A percentile compares a stretch with the other conserved stretches of the same genome.
These are phyloP conservation scores for Galeopsis tetrahit DNA, from an alignment of 257 asterid genomes.

Conservation along the genomic window DNA sequence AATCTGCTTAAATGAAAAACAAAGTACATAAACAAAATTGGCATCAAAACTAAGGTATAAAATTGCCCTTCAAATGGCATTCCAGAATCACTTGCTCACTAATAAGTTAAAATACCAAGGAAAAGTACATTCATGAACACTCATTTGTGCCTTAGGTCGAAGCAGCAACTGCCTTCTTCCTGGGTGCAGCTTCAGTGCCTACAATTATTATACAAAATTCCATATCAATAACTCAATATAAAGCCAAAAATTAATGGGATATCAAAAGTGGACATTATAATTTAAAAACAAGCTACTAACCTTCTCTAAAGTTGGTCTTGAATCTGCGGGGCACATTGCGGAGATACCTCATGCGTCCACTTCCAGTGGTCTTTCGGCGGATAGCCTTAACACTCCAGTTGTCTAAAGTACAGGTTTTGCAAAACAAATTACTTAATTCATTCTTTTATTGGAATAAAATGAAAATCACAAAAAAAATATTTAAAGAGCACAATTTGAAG, in stretches of 20 bases:
- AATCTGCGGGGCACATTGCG: constrained; percentile 74
- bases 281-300: constrained; percentile 22
- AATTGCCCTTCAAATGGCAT: constrained; percentile 34
- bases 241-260: neutral
- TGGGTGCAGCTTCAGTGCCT: constrained; percentile 95
- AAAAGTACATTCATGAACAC: constrained; percentile 33
- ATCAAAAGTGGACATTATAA: neutral
- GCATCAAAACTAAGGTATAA: constrained; percentile 28
- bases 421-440: neutral
- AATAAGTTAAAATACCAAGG: constrained; percentile 34
- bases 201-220: constrained; percentile 14
- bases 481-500: neutral
- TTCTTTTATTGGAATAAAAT: neutral
- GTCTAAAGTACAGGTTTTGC: constrained; percentile 38
- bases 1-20: constrained; percentile 35
- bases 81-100: constrained; percentile 40
- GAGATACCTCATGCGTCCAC: constrained; percentile 80
- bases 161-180: constrained; percentile 77
- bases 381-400: constrained; percentile 84
- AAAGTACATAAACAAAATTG: constrained; percentile 34
- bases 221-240: neutral
- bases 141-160: constrained; percentile 49
- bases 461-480: neutral
- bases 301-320: constrained; percentile 82
- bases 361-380: constrained; percentile 73